phyloP scores from a whole-genome alignment of 1,284 basidiomycete species.

The Singerocomus rubriflavus region DNA sequence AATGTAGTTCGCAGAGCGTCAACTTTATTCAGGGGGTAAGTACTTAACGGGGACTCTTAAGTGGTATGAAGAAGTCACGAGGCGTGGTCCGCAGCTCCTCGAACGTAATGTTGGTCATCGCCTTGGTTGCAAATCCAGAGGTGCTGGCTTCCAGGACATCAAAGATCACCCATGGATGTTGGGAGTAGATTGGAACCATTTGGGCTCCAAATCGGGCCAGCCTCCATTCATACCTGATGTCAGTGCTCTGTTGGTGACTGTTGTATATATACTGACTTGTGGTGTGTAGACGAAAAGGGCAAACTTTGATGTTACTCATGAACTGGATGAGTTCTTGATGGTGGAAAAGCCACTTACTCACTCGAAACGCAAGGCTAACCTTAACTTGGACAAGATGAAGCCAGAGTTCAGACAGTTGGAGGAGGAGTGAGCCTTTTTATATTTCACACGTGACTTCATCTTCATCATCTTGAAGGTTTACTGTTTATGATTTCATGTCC shows the following conservation, averaged over 20 bases:
- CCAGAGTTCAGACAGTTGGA: slow-evolving; percentile 91
- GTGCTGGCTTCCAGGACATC: slow-evolving; percentile 71
- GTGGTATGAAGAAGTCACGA: slow-evolving; percentile 19
- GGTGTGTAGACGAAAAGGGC: slow-evolving; percentile 77
- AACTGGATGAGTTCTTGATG: slow-evolving; percentile 93
- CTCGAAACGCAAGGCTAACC: slow-evolving; percentile 82
- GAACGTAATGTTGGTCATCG: slow-evolving; percentile 80
- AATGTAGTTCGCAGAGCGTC: slow-evolving; percentile 44
- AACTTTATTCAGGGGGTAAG: slow-evolving; percentile 50
- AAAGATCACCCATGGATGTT: slow-evolving; percentile 86
- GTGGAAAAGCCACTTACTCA: slow-evolving; percentile 97
- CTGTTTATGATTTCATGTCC: slow-evolving; percentile 69
- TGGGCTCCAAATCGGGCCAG: slow-evolving; percentile 72
- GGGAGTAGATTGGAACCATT: slow-evolving; percentile 74
- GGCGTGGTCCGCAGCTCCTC: slow-evolving; percentile 57
- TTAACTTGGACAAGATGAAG: slow-evolving; percentile 81
- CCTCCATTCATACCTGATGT: slow-evolving; percentile 93
- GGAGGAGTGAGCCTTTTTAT: slow-evolving; percentile 67
- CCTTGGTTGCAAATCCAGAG: slow-evolving; percentile 75
- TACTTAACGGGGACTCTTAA: slow-evolving; percentile 8
- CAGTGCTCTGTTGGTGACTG: slow-evolving; percentile 33
- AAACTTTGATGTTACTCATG: slow-evolving; percentile 97
- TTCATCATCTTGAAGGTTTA: slow-evolving; percentile 51
- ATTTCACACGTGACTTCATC: background rate
- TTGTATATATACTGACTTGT: slow-evolving; percentile 12